phyloP scores from a whole-genome alignment of 257 asterid genomes.

The Nemophila menziesii region DNA sequence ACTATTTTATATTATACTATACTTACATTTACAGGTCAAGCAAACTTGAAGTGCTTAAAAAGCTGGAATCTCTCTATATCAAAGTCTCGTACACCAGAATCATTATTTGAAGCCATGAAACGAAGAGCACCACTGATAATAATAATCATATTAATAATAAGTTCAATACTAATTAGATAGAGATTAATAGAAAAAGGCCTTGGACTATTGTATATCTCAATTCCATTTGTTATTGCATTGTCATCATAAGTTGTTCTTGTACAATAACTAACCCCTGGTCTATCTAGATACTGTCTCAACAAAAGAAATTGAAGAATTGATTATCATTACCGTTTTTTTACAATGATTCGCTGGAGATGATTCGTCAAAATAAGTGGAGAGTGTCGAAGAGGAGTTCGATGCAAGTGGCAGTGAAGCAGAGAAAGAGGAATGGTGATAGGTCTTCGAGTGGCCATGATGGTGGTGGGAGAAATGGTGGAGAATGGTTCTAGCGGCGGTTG shows the following conservation, averaged over 20 bases:
- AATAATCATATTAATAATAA: constrained; percentile 11
- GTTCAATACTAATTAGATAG: too few species aligned
- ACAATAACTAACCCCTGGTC: constrained; percentile 55
- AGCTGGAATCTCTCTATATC: constrained; percentile 31
- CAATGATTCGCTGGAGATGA: too few species aligned
- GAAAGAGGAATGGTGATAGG: too few species aligned
- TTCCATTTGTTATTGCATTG: constrained; percentile 50
- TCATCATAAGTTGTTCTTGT: constrained; percentile 60
- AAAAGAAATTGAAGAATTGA: too few species aligned
- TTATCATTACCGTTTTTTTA: too few species aligned
- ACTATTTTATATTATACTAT: background rate
- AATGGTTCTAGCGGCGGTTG: too few species aligned
- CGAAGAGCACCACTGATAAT: constrained; percentile 39
- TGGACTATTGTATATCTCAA: constrained; percentile 41
- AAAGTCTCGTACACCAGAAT: constrained; percentile 41
- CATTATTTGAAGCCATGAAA: constrained; percentile 55
- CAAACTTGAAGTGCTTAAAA: background rate
- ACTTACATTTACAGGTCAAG: constrained; percentile 4
- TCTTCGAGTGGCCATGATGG: too few species aligned
- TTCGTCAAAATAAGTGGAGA: too few species aligned
- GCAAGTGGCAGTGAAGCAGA: too few species aligned
- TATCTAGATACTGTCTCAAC: constrained; percentile 43
- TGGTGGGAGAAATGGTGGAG: too few species aligned
- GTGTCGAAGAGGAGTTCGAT: too few species aligned
- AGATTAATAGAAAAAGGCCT: constrained; percentile 16